These are phyloP conservation scores for Scheffersomyces segobiensis DNA, from an alignment of 1,139 yeast genomes.

Conservation along the genomic window DNA sequence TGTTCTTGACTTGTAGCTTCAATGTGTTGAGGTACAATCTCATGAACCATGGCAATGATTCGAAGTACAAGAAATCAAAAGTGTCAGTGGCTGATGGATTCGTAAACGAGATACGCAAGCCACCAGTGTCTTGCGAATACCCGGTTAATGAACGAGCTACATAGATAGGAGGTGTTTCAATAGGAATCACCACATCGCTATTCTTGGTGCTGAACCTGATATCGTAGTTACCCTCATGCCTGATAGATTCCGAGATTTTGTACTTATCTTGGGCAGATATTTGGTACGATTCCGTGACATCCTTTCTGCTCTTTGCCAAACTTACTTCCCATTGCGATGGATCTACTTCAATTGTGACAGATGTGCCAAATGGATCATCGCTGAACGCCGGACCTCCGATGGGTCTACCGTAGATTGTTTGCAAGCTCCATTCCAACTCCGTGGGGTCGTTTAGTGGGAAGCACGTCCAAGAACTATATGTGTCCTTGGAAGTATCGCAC, in stretches of 20 bases:
- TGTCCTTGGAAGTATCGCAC: conserved; percentile 66
- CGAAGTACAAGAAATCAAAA: conserved; percentile 64
- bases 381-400: conserved; percentile 67
- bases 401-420: conserved; percentile 67
- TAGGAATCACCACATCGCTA: conserved; percentile 32
- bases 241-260: conserved; percentile 25
- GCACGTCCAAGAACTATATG: conserved; percentile 64
- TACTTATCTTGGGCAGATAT: conserved; percentile 8
- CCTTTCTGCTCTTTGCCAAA: conserved; percentile 18
- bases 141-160: conserved; percentile 91
- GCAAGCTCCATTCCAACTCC: conserved; percentile 54
- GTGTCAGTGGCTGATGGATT: conserved; percentile 56
- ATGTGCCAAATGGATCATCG: conserved; percentile 31
- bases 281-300: conserved; percentile 11
- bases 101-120: conserved; percentile 72
- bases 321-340: conserved; percentile 50
- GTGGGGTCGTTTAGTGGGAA: conserved; percentile 68
- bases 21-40: conserved; percentile 78
- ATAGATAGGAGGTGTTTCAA: conserved; percentile 59
- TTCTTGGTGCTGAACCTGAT: conserved; percentile 37
- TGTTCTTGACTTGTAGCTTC: conserved; percentile 19
- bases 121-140: conserved; percentile 88
- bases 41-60: conserved; percentile 93
- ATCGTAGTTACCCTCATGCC: conserved; percentile 35
- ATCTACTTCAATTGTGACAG: conserved; percentile 46